Evolutionary conservation across 805 yeast genomes (phyloP), one percentile per base, ranked within the genome.

Genomic region (Priceomyces medius): DNA sequence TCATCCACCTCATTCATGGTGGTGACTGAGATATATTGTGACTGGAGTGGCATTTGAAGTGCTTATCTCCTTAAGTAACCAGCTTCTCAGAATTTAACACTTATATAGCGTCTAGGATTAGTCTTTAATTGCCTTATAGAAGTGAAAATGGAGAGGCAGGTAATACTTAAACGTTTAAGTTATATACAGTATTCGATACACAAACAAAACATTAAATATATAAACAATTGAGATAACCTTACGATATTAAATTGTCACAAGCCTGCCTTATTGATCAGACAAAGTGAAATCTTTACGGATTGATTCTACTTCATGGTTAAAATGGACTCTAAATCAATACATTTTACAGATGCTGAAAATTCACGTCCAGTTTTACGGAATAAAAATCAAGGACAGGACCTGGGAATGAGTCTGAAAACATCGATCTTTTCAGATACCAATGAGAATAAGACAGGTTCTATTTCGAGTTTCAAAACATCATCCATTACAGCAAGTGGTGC

Each of bases 11-110:
- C 49, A 9, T 58, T 47, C 37, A 46, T 44, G 24, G 57, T 52
- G 12, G 56, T 42, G 31, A 56, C 63, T 21, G 60, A 45, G n/a
- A 61, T 50, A 42, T 55, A 61, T 37, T 53, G 53, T 26, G 56
- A 48, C 27, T 51, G 53, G 24, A 59, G 48, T 35, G 57, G 61
- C 66, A 63, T 63, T 36, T 12, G 12, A 26, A 13, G n/a, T 16
- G 35, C 35, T 18, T 12, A 14, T 13, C 28, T 35, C 21, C 13
- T 5, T 31, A 28, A 19, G 21, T 18, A 31, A 16, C 21, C 20
- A 16, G 21, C 35, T 16, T 31, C 12, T 31, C 20, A 31, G 21
- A 5, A n/a, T 18, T 31, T 5, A 16, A 18, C 9, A n/a, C 20
- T 13, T 5, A 19, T 24, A 24, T 31, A 31, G 14, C 29, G 14